Evolutionary conservation across 2,329 filamentous ascomycete species (phyloP).

Genomic region (Blastomyces parvus): DNA sequence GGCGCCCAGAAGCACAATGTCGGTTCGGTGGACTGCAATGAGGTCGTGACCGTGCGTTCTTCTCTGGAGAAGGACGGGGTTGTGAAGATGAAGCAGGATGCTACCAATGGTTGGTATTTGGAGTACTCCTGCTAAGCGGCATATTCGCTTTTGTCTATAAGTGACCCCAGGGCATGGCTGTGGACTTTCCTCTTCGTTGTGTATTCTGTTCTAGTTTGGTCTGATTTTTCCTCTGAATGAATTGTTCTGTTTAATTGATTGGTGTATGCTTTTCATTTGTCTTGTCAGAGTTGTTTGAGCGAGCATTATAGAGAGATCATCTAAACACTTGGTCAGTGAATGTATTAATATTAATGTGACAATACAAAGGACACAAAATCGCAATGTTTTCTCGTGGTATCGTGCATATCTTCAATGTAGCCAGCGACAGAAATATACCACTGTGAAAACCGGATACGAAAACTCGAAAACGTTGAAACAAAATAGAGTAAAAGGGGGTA

Average conservation of each 20-base stretch:
- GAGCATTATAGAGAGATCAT: neutral
- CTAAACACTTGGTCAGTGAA: neutral
- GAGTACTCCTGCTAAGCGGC: conserved; percentile 3
- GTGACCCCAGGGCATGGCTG: neutral
- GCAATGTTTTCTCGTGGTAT: neutral
- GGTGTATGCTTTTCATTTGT: neutral
- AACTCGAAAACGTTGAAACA: neutral
- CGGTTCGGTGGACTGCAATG: neutral
- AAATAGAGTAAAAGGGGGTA: neutral
- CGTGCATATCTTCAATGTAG: neutral
- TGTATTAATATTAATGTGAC: neutral
- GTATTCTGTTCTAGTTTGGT: neutral
- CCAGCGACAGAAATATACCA: neutral
- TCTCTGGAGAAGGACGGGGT: neutral
- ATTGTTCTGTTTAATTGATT: neutral
- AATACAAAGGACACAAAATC: neutral
- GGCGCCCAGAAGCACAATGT: neutral
- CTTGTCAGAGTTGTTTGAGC: neutral
- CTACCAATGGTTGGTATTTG: conserved; percentile 1
- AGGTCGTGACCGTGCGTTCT: neutral
- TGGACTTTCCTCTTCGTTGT: neutral
- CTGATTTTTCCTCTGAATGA: neutral
- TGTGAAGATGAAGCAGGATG: neutral
- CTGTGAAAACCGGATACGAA: neutral
- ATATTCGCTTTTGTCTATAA: neutral